Percentiles rank a stretch among this genome's conserved stretches.
Conservation (phyloP, 345 rosid genomes). For the Trapa bicornis region DNA sequence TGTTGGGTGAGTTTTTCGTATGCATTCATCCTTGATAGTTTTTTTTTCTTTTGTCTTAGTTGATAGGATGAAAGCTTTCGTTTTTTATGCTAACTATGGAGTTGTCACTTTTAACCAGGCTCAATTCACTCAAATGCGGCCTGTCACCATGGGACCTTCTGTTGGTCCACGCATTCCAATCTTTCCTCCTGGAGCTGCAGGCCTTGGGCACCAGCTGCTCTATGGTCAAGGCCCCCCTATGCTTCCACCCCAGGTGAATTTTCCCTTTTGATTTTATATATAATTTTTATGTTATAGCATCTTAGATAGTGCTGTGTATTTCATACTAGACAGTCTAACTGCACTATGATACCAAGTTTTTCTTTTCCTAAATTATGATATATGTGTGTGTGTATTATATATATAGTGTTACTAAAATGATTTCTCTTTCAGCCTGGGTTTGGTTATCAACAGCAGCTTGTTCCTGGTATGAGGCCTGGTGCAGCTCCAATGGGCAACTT, state of each 20-base stretch:
- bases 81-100: background rate
- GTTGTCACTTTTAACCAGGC: conserved; percentile 30
- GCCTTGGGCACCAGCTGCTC: conserved; percentile 69
- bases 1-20: background rate
- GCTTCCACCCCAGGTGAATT: conserved; percentile 63
- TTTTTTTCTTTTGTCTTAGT: background rate
- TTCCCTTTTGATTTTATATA: background rate
- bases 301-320: background rate
- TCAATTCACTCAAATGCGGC: conserved; percentile 84
- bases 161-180: conserved; percentile 78
- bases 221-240: conserved; percentile 85
- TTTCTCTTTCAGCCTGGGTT: conserved; percentile 54
- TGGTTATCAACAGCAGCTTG: conserved; percentile 91
- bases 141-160: conserved; percentile 58
- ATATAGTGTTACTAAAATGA: background rate
- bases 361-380: too few relatives aligned
- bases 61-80: background rate
- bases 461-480: conserved; percentile 89
- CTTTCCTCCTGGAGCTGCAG: conserved; percentile 70
- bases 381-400: background rate
- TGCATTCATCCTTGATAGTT: background rate
- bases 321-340: too few relatives aligned
- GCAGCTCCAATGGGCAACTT: conserved; percentile 62
- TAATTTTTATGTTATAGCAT: background rate
- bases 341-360: too few relatives aligned